phyloP scores from a whole-genome alignment of 2,329 filamentous ascomycete genomes.

The Pezicula carpinea region DNA sequence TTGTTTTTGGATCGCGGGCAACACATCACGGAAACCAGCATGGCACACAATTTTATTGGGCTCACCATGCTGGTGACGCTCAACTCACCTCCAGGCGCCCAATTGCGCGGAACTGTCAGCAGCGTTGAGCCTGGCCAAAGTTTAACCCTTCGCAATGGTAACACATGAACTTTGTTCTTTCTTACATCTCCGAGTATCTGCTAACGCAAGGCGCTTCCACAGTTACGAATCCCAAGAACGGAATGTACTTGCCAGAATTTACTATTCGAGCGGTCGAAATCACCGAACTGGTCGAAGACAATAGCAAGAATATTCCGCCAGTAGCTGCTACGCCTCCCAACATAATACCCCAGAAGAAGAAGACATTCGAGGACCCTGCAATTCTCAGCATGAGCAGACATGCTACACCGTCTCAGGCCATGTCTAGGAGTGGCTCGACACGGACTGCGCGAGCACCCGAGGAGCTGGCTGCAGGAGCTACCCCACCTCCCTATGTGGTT shows the following conservation, averaged over 20 bases:
- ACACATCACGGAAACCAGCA: slow-evolving; percentile 9
- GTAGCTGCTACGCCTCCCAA: slow-evolving; percentile 3
- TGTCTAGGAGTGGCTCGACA: slow-evolving; percentile 20
- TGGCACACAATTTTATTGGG: slow-evolving; percentile 30
- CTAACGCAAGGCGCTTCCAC: slow-evolving; percentile 2
- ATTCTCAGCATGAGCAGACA: slow-evolving; percentile 30
- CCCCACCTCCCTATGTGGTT: slow-evolving; percentile 34
- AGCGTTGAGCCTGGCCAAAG: slow-evolving; percentile 29
- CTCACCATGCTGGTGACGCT: slow-evolving; percentile 33
- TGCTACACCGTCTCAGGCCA: slow-evolving; percentile 30
- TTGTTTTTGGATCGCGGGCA: neutral
- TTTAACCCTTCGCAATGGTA: slow-evolving; percentile 30
- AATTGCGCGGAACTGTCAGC: slow-evolving; percentile 27
- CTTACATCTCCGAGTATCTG: neutral
- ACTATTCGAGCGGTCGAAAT: slow-evolving; percentile 29
- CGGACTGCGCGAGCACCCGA: slow-evolving; percentile 19
- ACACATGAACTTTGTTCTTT: neutral
- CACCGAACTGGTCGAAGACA: slow-evolving; percentile 26
- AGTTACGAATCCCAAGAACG: slow-evolving; percentile 27
- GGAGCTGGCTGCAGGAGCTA: slow-evolving; percentile 16
- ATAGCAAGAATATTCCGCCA: slow-evolving; percentile 21
- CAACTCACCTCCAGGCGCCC: slow-evolving; percentile 27
- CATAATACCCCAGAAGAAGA: slow-evolving; percentile 4
- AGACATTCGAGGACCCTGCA: slow-evolving; percentile 28
- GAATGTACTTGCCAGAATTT: slow-evolving; percentile 26